These are phyloP conservation scores for Coniella vitis DNA, from an alignment of 2,329 filamentous ascomycete genomes.

Conservation along the genomic window DNA sequence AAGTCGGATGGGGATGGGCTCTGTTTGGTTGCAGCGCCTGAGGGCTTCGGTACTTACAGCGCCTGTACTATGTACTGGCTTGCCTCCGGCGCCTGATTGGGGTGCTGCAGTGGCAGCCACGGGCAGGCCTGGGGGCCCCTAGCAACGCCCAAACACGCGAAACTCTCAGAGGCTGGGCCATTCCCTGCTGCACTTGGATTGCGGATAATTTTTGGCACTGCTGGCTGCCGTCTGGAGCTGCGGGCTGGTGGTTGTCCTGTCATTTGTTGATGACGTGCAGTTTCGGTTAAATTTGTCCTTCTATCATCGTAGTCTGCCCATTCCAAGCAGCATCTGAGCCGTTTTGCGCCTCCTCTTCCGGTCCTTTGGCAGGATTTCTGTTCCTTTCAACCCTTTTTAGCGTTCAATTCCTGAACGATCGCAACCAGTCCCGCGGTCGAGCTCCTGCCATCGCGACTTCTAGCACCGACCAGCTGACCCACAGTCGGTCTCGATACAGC, in stretches of 20 bases:
- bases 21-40: too few species aligned
- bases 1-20: too few species aligned
- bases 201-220: neutral
- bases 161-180: too few species aligned
- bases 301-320: neutral
- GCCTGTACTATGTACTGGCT: too few species aligned
- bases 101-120: too few species aligned
- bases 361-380: neutral
- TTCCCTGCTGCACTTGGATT: too few species aligned
- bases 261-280: conserved; percentile 14
- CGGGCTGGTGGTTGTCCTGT: neutral
- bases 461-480: neutral
- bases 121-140: too few species aligned
- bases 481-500: neutral
- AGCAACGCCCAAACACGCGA: too few species aligned
- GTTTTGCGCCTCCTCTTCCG: neutral
- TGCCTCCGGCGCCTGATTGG: too few species aligned
- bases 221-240: neutral
- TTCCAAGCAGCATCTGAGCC: neutral
- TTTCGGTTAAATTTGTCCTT: conserved; percentile 13
- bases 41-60: too few species aligned
- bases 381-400: too few species aligned
- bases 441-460: neutral
- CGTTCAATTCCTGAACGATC: too few species aligned
- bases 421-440: neutral